Conservation (phyloP, 306 rosid species). For the Inga leiocalycina region DNA sequence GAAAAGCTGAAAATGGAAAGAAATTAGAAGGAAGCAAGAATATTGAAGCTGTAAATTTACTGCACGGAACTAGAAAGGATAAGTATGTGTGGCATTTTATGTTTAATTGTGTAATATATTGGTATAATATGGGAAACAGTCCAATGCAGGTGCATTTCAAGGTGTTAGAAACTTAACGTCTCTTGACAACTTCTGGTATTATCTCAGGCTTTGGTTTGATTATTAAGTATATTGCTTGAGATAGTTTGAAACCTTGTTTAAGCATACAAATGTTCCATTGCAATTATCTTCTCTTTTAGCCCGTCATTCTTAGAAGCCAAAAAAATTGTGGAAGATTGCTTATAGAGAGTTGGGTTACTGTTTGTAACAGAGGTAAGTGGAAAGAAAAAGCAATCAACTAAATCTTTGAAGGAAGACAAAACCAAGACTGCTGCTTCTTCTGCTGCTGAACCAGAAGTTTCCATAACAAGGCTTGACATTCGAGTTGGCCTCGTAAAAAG, state of each 20-base stretch:
- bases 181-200: background rate
- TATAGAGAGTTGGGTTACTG: slow-evolving; percentile 5
- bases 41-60: background rate
- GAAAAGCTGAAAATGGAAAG: slow-evolving; percentile 4
- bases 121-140: background rate
- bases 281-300: slow-evolving; percentile 1
- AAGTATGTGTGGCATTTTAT: background rate
- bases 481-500: slow-evolving; percentile 83
- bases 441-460: slow-evolving; percentile 54
- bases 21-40: background rate
- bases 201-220: slow-evolving; percentile 7
- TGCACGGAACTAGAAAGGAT: background rate
- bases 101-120: background rate
- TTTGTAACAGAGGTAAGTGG: slow-evolving; percentile 57
- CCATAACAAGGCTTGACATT: slow-evolving; percentile 86
- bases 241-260: slow-evolving; percentile 1
- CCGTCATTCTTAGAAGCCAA: background rate
- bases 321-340: slow-evolving; percentile 24
- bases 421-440: slow-evolving; percentile 39
- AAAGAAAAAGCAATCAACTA: slow-evolving; percentile 65
- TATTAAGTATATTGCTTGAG: background rate
- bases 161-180: background rate
- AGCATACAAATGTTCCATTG: background rate
- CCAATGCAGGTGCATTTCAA: background rate
- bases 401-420: slow-evolving; percentile 54